Evolutionary conservation across 2,329 filamentous ascomycete genomes (phyloP), one percentile per base, ranked within the genome.

Genomic region (Tolypocladium endophyticum): DNA sequence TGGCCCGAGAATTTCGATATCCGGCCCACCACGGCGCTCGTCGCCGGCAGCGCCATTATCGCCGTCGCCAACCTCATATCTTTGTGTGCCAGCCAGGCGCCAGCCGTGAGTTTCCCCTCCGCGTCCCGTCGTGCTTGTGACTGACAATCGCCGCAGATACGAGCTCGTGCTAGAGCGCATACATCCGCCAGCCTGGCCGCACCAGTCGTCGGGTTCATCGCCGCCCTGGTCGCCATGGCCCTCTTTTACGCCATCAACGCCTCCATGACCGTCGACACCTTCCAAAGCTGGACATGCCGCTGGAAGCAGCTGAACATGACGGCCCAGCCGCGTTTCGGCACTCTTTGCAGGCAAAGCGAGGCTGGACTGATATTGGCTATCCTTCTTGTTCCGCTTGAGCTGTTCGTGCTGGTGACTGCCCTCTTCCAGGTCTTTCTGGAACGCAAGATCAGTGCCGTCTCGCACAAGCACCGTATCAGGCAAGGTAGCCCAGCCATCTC

Each of bases 261-360:
- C 23, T 85, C 83, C 4, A 71, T 71, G 18, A 75, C 74, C 11
- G 72, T 74, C 61, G 81, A 84, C 67, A 83, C 81, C 8, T 71
- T 87, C 14, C 76, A 85, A 67, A 84, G 81, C 70, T 87, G 84
- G 84, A 81, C 78, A 47, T 87, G 84, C 70, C 81, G 82, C 63
- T 87, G 84, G 84, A 71, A 73, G 11, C 66, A 74, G 28, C 72
- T 85, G n/a, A 69, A 72, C 61, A 85, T 86, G 81, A 65, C 66
- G 20, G 67, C 73, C 41, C 71, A 77, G 62, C 83, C 85, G 36
- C 74, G 82, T 66, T 87, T 84, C 66, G 77, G 75, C 20, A 78
- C 77, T 0, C 71, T 87, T 56, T 87, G 84, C 71, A 75, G 71
- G 61, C 78, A 86, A 71, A 83, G 77, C 71, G 76, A 77, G 66